Base-by-base conservation (phyloP, 805 yeast genomes). In the Lachancea cidri region DNA sequence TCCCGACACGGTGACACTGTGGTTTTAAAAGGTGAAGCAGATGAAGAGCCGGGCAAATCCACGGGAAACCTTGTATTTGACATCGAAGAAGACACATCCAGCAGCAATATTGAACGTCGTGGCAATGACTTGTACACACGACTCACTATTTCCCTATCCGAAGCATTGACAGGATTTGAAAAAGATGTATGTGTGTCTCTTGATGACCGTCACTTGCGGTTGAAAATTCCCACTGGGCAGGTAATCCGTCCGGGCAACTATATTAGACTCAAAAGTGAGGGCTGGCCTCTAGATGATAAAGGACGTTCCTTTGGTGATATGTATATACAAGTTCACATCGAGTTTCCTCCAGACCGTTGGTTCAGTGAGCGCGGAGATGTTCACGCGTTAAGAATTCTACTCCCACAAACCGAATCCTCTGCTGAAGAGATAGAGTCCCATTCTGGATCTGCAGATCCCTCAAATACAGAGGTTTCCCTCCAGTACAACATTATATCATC, bases 301-400 rank as follows among this genome's bases (percentile, higher is more conserved):
- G 55, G 45, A 33, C 57, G 44, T 9, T 55, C 50, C 45, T 66
- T 66, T 33, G 96, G 96, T 18, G 85, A 85, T 58, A 65, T 88
- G 48, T 87, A 78, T 53, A 68, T 88, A 14, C 75, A 71, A 39
- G 61, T 86, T n/a, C 76, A 76, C 16, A 77, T 89, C 39, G 86
- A 80, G 51, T 88, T 89, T 59, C 97, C 96, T 2, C 71, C 72
- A 27, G 94, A 87, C 60, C 76, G 81, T 54, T 88, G 96, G 96
- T 81, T 81, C 54, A 62, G 76, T 49, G 96, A 87, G 58, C 76
- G 73, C 52, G 71, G 77, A 43, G 96, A 87, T 54, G 40, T 81
- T 3, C 44, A 62, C 17, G 74, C 71, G 45, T 65, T 84, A 39
- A 70, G 66, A 48, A 74, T 77, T 43, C 64, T 81, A 16, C 64